phyloP scores from a whole-genome alignment of 2,329 filamentous ascomycete species.

The Neofusicoccum cordaticola region DNA sequence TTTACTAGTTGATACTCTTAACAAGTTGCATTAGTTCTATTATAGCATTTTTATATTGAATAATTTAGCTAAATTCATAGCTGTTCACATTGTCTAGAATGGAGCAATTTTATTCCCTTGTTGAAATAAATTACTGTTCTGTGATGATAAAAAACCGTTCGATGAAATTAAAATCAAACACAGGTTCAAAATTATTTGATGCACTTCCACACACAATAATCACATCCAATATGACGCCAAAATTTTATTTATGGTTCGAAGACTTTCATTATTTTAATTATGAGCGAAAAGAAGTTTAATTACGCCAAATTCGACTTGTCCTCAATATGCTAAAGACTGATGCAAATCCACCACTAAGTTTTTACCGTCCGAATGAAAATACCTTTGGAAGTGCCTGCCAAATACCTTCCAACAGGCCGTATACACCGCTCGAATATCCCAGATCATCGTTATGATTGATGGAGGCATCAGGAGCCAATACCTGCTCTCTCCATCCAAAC shows the following conservation, averaged over 20 bases:
- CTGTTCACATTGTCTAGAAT: neutral
- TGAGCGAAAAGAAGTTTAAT: too few relatives aligned
- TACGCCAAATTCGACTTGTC: too few relatives aligned
- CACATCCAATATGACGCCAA: neutral
- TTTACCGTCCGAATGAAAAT: neutral
- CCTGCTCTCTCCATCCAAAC: conserved; percentile 5
- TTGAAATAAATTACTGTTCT: too few relatives aligned
- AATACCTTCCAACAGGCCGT: neutral
- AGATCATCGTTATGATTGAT: neutral
- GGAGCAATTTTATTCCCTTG: too few relatives aligned
- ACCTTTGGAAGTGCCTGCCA: conserved; percentile 1
- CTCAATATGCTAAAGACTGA: neutral
- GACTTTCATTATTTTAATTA: neutral
- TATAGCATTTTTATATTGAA: neutral
- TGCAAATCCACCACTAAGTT: neutral
- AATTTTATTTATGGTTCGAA: neutral
- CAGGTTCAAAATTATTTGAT: too few relatives aligned
- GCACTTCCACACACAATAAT: neutral
- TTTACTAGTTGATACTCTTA: neutral
- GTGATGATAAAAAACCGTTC: too few relatives aligned
- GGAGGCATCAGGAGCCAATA: neutral
- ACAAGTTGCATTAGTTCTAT: neutral
- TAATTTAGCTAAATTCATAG: neutral
- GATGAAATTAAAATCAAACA: too few relatives aligned
- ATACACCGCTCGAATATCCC: neutral